phyloP scores from a whole-genome alignment of 768 basidiomycete species.

The Sarcodon sp. region DNA sequence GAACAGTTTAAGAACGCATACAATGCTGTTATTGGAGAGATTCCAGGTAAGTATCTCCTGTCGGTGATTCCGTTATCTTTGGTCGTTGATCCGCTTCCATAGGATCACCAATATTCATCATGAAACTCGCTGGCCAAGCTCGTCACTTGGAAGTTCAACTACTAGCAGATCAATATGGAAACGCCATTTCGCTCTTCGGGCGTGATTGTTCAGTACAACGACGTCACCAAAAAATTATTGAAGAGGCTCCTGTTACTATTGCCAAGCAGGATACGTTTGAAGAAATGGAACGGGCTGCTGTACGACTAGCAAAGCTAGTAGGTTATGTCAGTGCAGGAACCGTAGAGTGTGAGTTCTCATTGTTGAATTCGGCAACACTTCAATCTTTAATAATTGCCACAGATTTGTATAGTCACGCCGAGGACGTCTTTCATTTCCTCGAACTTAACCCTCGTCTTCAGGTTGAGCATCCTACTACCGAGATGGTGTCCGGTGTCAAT shows the following conservation, averaged over 20 bases:
- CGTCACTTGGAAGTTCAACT: conserved; percentile 98
- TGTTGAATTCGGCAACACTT: background rate
- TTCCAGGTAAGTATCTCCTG: conserved; percentile 58
- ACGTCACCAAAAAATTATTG: conserved; percentile 99
- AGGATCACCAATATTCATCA: conserved; percentile 99
- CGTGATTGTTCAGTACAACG: conserved; percentile 99
- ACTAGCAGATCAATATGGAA: conserved; percentile 97
- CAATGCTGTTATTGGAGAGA: conserved; percentile 88
- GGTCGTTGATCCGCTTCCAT: conserved; percentile 4
- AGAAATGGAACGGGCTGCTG: conserved; percentile 98
- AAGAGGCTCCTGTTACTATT: conserved; percentile 98
- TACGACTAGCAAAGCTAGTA: conserved; percentile 95
- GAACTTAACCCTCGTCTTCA: conserved; percentile 99
- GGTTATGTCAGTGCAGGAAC: conserved; percentile 99
- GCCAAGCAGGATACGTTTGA: conserved; percentile 87
- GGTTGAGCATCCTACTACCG: conserved; percentile 98
- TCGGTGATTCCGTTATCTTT: conserved; percentile 2
- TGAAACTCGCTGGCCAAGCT: conserved; percentile 98
- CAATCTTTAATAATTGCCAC: background rate
- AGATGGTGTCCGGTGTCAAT: conserved; percentile 99
- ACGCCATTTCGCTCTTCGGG: conserved; percentile 97
- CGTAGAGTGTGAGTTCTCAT: conserved; percentile 66
- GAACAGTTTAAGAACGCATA: conserved; percentile 92
- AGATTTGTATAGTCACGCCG: conserved; percentile 92
- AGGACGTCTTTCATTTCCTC: conserved; percentile 94